Evolutionary conservation across 2,329 filamentous ascomycete genomes (phyloP).

Genomic region (Pseudogymnoascus sp.): DNA sequence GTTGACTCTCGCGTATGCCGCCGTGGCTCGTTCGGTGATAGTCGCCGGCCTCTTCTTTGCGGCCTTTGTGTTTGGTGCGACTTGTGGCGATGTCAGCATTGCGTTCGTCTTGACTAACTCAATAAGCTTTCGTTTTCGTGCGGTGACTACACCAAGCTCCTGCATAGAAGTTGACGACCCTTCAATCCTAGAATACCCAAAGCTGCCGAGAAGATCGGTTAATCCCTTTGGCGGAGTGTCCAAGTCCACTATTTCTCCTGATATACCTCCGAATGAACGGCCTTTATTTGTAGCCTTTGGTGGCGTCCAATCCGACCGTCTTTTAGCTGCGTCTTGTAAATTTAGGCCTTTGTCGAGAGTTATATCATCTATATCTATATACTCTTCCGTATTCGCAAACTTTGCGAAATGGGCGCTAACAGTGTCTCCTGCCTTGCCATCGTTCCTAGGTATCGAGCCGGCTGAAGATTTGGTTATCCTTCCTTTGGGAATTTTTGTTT

Average conservation of each 20-base stretch:
- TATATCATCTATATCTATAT: constrained; percentile 2
- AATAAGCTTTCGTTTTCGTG: constrained; percentile 49
- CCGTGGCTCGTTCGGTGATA: constrained; percentile 68
- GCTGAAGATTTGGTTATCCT: constrained; percentile 29
- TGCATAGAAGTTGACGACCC: constrained; percentile 14
- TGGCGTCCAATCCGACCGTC: constrained; percentile 61
- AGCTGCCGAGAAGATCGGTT: constrained; percentile 31
- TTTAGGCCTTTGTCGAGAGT: constrained; percentile 14
- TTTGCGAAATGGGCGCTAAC: constrained; percentile 30
- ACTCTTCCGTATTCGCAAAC: constrained; percentile 6
- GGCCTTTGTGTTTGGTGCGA: constrained; percentile 41
- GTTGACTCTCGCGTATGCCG: constrained; percentile 47
- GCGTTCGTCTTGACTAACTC: constrained; percentile 38
- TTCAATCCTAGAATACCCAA: constrained; percentile 30
- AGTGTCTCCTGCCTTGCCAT: constrained; percentile 23
- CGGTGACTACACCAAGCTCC: constrained; percentile 13
- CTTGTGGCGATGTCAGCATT: constrained; percentile 22
- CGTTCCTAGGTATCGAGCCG: constrained; percentile 17
- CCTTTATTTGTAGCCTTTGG: constrained; percentile 36
- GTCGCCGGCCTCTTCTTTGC: constrained; percentile 64
- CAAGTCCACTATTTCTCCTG: background rate
- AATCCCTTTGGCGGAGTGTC: background rate
- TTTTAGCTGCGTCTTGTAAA: constrained; percentile 38
- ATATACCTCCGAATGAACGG: background rate
- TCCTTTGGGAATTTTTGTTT: constrained; percentile 28